A percentile compares a stretch with the other conserved stretches of the same genome.
Evolutionary conservation across 192 early-diverging fungal species (phyloP).

Genomic region (Podila verticillata): DNA sequence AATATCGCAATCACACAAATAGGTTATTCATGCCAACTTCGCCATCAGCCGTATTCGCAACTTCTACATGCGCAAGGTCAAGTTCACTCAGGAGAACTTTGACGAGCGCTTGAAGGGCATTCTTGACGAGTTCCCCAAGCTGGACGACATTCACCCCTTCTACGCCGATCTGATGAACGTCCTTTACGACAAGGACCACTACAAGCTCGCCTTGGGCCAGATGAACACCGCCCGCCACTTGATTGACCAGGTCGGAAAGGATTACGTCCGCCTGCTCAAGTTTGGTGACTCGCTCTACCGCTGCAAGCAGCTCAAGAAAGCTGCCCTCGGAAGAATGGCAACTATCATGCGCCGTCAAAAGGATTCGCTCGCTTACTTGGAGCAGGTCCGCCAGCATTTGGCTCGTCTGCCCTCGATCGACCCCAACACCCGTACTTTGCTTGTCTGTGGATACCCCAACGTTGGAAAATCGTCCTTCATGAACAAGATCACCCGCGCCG

Average conservation of each 20-base stretch:
- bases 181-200: slow-evolving; percentile 99
- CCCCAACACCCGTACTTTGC: slow-evolving; percentile 98
- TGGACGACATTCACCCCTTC: slow-evolving; percentile 99
- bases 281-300: slow-evolving; percentile 99
- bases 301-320: slow-evolving; percentile 99
- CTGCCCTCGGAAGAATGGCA: slow-evolving; percentile 98
- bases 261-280: slow-evolving; percentile 96
- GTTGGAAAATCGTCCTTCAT: slow-evolving; percentile 98
- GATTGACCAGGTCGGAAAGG: slow-evolving; percentile 97
- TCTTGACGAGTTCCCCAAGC: slow-evolving; percentile 95
- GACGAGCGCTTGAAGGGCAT: slow-evolving; percentile 97
- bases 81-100: slow-evolving; percentile 97
- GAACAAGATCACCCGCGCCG: slow-evolving; percentile 98
- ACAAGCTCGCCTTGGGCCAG: slow-evolving; percentile 98
- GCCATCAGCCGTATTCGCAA: slow-evolving; percentile 95
- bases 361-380: slow-evolving; percentile 95
- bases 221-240: slow-evolving; percentile 98
- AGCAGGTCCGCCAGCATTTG: slow-evolving; percentile 99
- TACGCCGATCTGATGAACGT: slow-evolving; percentile 99
- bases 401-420: slow-evolving; percentile 98
- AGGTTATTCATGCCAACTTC: slow-evolving; percentile 92
- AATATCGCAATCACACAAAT: background rate
- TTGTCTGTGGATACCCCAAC: slow-evolving; percentile 99
- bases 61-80: slow-evolving; percentile 99
- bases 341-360: slow-evolving; percentile 99